Conservation (phyloP, 495 filamentous ascomycete species). For the Tuber calosporum region DNA sequence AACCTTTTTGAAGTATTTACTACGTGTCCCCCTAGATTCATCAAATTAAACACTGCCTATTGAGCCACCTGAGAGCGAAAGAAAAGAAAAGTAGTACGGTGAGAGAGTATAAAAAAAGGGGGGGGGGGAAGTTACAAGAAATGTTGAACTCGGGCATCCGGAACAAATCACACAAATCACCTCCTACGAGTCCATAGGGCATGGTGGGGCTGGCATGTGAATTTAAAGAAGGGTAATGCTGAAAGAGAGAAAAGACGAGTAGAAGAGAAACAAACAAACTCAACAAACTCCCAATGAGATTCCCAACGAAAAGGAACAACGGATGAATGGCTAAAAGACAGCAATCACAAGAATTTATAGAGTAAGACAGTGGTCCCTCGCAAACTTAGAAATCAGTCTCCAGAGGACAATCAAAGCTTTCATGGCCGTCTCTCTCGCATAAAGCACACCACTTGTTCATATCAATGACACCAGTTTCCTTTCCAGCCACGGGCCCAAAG, state of each 20-base stretch:
- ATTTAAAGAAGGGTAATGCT: constrained; percentile 7
- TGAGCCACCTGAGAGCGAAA: not conserved
- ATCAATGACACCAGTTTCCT: constrained; percentile 70
- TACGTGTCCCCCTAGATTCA: constrained; percentile 6
- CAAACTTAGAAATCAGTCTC: constrained; percentile 47
- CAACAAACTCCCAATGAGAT: constrained; percentile 22
- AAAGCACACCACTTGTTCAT: constrained; percentile 91
- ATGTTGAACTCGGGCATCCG: not conserved
- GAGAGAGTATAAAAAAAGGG: constrained; percentile 1
- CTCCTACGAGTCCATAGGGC: not conserved
- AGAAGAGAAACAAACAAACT: constrained; percentile 14
- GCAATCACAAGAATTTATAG: not conserved
- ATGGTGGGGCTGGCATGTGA: not conserved
- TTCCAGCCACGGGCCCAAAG: constrained; percentile 69
- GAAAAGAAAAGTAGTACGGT: not conserved
- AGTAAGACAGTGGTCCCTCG: not conserved
- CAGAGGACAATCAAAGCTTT: constrained; percentile 90
- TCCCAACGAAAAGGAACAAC: constrained; percentile 13
- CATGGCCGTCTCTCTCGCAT: constrained; percentile 92
- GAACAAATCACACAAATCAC: not conserved
- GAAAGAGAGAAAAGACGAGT: not conserved
- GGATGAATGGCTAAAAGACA: not conserved
- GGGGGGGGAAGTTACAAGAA: not conserved
- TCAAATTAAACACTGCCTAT: constrained; percentile 6
- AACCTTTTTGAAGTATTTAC: not conserved